phyloP scores from a whole-genome alignment of 768 basidiomycete genomes.

The Mycena pura region DNA sequence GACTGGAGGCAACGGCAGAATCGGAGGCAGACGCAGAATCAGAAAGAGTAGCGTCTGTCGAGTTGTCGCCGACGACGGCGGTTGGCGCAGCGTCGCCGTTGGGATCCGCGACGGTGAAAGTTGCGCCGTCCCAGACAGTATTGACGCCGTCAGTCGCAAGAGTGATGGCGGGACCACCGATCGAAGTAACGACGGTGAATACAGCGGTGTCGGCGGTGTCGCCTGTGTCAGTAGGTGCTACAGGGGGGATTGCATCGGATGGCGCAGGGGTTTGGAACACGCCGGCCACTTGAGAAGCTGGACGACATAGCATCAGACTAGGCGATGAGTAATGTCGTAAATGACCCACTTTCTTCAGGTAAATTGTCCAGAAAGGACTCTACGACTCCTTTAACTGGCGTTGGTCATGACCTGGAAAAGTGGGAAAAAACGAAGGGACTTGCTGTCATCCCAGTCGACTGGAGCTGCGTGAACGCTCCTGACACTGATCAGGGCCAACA shows the following conservation, averaged over 20 bases:
- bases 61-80: neutral
- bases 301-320: neutral
- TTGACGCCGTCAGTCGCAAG: slow-evolving; percentile 14
- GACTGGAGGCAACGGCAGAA: neutral
- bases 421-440: neutral
- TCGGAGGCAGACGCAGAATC: neutral
- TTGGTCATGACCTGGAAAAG: neutral
- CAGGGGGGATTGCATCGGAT: neutral
- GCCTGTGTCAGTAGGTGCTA: neutral
- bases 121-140: slow-evolving; percentile 11
- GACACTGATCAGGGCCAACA: slow-evolving; percentile 13
- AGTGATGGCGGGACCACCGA: slow-evolving; percentile 22
- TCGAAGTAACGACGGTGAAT: slow-evolving; percentile 19
- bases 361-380: slow-evolving; percentile 10
- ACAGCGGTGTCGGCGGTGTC: neutral
- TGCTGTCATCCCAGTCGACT: slow-evolving; percentile 9
- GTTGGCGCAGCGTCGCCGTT: slow-evolving; percentile 1
- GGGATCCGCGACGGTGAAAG: slow-evolving; percentile 11
- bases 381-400: neutral
- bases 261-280: neutral
- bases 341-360: slow-evolving; percentile 5
- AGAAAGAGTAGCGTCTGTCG: neutral
- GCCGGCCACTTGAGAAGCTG: too few species aligned
- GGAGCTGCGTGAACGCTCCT: slow-evolving; percentile 12
- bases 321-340: neutral